A percentile compares a stretch with the other conserved stretches of the same genome.
phyloP scores from a whole-genome alignment of 78 protist species.

The Polysphondylium violaceum region DNA sequence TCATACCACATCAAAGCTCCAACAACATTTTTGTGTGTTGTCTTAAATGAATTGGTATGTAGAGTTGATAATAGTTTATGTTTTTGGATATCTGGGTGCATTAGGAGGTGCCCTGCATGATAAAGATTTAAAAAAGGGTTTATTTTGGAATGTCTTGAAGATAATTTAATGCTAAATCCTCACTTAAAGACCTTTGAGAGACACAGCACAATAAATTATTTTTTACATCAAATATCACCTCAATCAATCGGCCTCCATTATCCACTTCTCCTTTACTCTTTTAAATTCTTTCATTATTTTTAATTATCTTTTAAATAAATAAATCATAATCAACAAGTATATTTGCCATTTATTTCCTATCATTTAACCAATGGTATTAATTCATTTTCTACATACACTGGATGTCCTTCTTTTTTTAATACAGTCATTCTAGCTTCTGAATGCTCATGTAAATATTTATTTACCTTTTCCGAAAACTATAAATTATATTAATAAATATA shows the following conservation, averaged over 20 bases:
- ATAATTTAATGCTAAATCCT: too few relatives aligned
- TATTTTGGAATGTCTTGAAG: too few relatives aligned
- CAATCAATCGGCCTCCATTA: too few relatives aligned
- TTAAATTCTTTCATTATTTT: neutral
- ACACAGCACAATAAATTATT: too few relatives aligned
- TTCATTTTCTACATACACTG: constrained; percentile 20
- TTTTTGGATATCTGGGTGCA: too few relatives aligned
- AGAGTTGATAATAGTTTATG: too few relatives aligned
- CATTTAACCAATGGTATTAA: neutral
- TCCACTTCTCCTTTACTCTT: neutral
- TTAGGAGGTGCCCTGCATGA: too few relatives aligned
- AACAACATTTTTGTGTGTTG: neutral
- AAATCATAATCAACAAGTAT: neutral
- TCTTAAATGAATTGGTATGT: neutral
- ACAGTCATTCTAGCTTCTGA: constrained; percentile 45
- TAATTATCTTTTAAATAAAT: too few relatives aligned
- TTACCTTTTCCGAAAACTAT: constrained; percentile 49
- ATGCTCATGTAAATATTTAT: constrained; percentile 37
- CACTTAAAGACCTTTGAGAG: too few relatives aligned
- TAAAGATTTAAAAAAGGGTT: too few relatives aligned
- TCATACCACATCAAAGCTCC: neutral
- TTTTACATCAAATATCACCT: too few relatives aligned
- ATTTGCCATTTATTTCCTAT: neutral
- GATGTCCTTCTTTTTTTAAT: constrained; percentile 71
- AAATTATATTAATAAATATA: neutral